Evolutionary conservation across 306 rosid species (phyloP), one percentile per base, ranked within the genome.

Genomic region (Senna tora): DNA sequence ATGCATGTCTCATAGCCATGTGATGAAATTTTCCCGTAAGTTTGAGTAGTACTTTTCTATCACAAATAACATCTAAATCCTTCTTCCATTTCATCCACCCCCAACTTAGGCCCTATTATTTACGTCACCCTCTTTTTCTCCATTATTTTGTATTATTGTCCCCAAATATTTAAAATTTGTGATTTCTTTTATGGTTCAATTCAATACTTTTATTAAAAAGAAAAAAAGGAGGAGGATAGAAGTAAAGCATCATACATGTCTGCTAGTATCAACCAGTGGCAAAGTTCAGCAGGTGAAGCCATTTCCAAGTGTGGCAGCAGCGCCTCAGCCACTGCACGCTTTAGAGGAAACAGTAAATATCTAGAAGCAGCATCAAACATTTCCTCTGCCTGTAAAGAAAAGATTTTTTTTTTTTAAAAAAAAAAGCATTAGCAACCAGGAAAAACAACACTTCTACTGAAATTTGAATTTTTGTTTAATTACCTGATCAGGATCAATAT

Each of bases 301-400:
- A 81, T 75, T 86, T 91, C 91, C 85, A 93, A 73, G 85, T 89
- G 98, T 5, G 90, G 94, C 80, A 90, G 75, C 66, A 91, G 73
- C 36, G 76, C 98, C 82, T 93, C 97, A 58, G 96, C 98, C 33
- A 89, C 98, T 0, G 90, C 97, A 28, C 97, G 94, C 87, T 89
- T 93, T 16, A 91, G 94, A 77, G 98, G 94, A 84, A 93, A 93
- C 70, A 93, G 33, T 69, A 93, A 74, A 73, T 91, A 93, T 89
- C 98, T 86, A 15, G 97, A 86, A 80, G 97, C 97, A 71, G 88
- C 93, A 84, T 91, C 97, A 52, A 89, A 89, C 82, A 91, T 84
- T 89, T 91, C 97, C 81, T 87, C 97, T 9, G 91, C 98, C 96
- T 93, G 89, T 61, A 45, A 67, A 60, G 71, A 67, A 50, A 45